Evolutionary conservation across 139 green algal species (phyloP).

Genomic region (Picochlorum sp.): DNA sequence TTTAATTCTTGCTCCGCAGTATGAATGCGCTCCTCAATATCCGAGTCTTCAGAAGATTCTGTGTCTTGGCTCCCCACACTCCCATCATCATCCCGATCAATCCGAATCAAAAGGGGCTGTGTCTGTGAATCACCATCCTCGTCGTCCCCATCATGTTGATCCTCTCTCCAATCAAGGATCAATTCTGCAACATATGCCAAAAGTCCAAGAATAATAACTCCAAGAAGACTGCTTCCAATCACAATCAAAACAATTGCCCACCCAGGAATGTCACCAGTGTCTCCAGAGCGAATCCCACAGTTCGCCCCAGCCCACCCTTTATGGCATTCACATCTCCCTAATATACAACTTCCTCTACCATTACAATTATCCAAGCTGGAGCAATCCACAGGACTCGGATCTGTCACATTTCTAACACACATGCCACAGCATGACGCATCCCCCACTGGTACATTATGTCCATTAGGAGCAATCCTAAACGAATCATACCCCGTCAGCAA

Average conservation of each 20-base stretch:
- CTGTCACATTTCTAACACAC: constrained; percentile 39
- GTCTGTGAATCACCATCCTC: constrained; percentile 23
- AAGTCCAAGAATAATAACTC: constrained; percentile 24
- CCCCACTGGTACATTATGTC: constrained; percentile 50
- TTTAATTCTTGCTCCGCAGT: constrained; percentile 4
- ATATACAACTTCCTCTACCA: constrained; percentile 42
- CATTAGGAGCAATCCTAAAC: constrained; percentile 26
- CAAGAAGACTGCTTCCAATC: constrained; percentile 21
- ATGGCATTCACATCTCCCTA: constrained; percentile 55
- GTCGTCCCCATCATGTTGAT: not conserved
- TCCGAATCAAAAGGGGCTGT: constrained; percentile 34
- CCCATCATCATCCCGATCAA: constrained; percentile 35
- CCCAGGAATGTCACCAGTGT: constrained; percentile 14
- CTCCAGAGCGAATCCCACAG: constrained; percentile 24
- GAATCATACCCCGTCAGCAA: constrained; percentile 37
- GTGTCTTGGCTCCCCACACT: constrained; percentile 37
- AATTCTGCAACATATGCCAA: constrained; percentile 14
- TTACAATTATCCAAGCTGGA: constrained; percentile 48
- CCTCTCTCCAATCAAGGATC: constrained; percentile 9
- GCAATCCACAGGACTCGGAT: constrained; percentile 39
- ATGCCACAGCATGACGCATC: constrained; percentile 59
- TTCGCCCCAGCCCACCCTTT: constrained; percentile 44
- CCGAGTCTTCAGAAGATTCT: constrained; percentile 15
- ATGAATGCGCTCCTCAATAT: constrained; percentile 26
- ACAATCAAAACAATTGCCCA: constrained; percentile 52